These are phyloP conservation scores for Nicotiana rustica DNA, from an alignment of 305 asterid species.

Conservation along the genomic window DNA sequence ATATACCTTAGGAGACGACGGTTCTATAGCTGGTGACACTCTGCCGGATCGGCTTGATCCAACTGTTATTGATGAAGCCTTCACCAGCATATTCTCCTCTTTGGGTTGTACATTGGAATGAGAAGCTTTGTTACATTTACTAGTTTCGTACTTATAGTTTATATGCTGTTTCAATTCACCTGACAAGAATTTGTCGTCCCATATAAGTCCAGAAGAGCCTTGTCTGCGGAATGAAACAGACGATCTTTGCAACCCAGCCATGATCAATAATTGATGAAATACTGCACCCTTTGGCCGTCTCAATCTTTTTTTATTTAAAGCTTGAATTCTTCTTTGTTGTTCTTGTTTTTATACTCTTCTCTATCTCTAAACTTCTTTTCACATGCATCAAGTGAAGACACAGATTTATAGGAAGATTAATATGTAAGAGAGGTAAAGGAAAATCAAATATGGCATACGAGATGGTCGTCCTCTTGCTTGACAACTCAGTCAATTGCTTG, in stretches of 20 bases:
- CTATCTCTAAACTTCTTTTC: no score
- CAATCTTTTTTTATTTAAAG: no score
- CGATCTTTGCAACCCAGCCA: constrained; percentile 92
- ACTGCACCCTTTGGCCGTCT: no score
- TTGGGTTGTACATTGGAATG: neutral
- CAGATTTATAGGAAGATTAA: no score
- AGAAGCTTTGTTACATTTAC: neutral
- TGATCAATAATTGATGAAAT: neutral
- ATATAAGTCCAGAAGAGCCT: constrained; percentile 87
- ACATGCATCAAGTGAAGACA: no score
- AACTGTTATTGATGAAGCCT: constrained; percentile 42
- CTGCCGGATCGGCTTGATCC: constrained; percentile 74
- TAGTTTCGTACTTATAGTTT: constrained; percentile 37
- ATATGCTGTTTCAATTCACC: constrained; percentile 52
- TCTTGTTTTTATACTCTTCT: no score
- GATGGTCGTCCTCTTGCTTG: neutral
- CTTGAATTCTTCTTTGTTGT: no score
- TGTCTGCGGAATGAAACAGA: constrained; percentile 80
- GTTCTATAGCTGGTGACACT: constrained; percentile 75
- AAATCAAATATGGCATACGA: neutral
- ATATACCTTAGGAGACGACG: constrained; percentile 85
- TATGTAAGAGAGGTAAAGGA: neutral
- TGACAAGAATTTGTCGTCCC: constrained; percentile 82
- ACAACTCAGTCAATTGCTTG: neutral
- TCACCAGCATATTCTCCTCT: constrained; percentile 12